Evolutionary conservation across 1,284 basidiomycete genomes (phyloP).

Genomic region (Cutaneotrichosporon cavernicola): DNA sequence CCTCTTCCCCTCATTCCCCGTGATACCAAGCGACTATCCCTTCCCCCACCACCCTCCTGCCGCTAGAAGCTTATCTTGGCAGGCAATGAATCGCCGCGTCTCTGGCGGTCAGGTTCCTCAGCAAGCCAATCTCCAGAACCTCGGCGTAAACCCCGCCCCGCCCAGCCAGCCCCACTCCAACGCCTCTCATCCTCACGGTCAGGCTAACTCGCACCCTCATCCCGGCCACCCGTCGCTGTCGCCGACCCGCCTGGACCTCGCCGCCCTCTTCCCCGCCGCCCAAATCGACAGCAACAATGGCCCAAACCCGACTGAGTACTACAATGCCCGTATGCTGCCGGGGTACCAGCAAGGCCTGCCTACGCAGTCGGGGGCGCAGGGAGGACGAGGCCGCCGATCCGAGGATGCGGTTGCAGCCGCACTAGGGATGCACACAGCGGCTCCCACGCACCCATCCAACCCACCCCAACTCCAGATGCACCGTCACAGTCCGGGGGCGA

Average conservation of each 20-base stretch:
- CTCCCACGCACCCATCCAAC: slow-evolving; percentile 13
- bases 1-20: neutral
- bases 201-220: neutral
- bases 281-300: slow-evolving; percentile 21
- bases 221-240: neutral
- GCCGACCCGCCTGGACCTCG: neutral
- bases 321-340: slow-evolving; percentile 15
- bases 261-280: neutral
- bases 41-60: neutral
- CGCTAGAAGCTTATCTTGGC: neutral
- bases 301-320: slow-evolving; percentile 24
- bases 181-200: neutral
- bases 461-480: slow-evolving; percentile 8
- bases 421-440: slow-evolving; percentile 2
- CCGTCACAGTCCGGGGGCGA: slow-evolving; percentile 1
- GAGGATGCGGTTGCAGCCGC: neutral
- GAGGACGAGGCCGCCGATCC: slow-evolving; percentile 9
- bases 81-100: slow-evolving; percentile 11
- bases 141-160: neutral
- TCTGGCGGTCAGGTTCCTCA: slow-evolving; percentile 10
- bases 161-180: neutral
- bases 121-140: neutral
- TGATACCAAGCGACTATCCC: neutral
- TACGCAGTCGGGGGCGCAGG: slow-evolving; percentile 10
- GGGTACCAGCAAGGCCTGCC: slow-evolving; percentile 11